phyloP scores from a whole-genome alignment of 352 stramenopile genomes.

The Pythium plurisporium region DNA sequence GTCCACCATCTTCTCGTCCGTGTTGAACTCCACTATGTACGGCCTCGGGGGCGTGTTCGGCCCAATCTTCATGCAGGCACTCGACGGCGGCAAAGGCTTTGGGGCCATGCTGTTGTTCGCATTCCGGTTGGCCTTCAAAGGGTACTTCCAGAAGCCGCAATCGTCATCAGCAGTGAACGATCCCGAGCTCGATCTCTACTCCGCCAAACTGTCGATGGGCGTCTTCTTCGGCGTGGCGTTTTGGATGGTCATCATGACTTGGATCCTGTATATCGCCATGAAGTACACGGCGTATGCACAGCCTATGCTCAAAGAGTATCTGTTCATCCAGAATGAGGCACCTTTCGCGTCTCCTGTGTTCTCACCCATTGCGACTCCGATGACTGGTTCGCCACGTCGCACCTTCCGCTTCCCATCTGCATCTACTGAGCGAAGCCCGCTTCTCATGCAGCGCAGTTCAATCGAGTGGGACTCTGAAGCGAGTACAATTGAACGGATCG shows the following conservation, averaged over 20 bases:
- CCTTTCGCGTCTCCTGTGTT: conserved; percentile 41
- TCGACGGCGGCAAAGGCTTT: conserved; percentile 76
- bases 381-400: conserved; percentile 25
- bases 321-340: conserved; percentile 61
- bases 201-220: conserved; percentile 45
- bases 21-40: conserved; percentile 73
- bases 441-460: conserved; percentile 28
- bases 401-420: conserved; percentile 17
- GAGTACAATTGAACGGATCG: conserved; percentile 21
- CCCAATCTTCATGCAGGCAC: conserved; percentile 67
- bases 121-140: conserved; percentile 57
- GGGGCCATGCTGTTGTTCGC: conserved; percentile 68
- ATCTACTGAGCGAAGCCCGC: conserved; percentile 34
- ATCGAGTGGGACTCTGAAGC: conserved; percentile 16
- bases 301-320: conserved; percentile 60
- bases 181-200: not conserved
- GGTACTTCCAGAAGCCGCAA: conserved; percentile 25
- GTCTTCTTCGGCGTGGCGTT: conserved; percentile 67
- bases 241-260: conserved; percentile 47
- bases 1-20: conserved; percentile 57
- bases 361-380: conserved; percentile 46
- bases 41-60: conserved; percentile 76
- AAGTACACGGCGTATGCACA: conserved; percentile 54
- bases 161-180: not conserved
- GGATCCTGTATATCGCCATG: conserved; percentile 45